Base-by-base conservation (phyloP, 805 yeast genomes). In the Blastobotrys robertii region DNA sequence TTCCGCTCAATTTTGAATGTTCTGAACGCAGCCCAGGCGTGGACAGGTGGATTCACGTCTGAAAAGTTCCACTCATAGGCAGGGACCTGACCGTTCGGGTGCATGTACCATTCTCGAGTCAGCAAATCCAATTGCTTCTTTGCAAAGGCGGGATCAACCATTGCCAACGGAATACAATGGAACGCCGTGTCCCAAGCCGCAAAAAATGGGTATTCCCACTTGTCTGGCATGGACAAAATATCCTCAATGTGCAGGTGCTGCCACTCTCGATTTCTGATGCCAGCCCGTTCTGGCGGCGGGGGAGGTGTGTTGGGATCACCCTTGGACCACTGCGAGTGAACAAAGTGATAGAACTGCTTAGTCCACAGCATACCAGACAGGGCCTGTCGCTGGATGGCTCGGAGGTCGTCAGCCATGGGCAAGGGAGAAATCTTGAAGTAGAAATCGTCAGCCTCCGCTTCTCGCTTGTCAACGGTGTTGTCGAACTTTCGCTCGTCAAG, bases 131-230 rank as follows among this genome's bases (percentile, higher is more conserved):
- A 72, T 65, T 87, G 96, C 53, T 76, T 80, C 62, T 87, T 87
- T 30, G 96, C 94, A 66, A 84, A 87, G 43, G 76, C 85, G 1
- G 95, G 95, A 61, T 87, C 97, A 56, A 87, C 77, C 87, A 87
- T 84, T 4, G 95, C 90, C 49, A 87, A 66, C 9, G 97, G 95
- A 52, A 87, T 76, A 54, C 95, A 84, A 64, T 87, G 97, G 77
- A 87, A 87, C 0, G 95, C 94, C 3, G 94, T 81, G 63, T 87
- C 97, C 97, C 97, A 87, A 3, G 95, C 90, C 11, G 96, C 95
- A 61, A 87, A 87, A 60, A 87, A 87, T 9, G 95, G 95, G 62
- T 87, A 87, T 63, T 87, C 97, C 85, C 95, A 87, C 60, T 86
- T 88, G 59, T 87, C 97, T 2, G 96, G 96, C 69, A 87, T 73